Evolutionary conservation across 352 stramenopile species (phyloP), one percentile per base, ranked within the genome.

Genomic region (Globisporangium cederbergense): DNA sequence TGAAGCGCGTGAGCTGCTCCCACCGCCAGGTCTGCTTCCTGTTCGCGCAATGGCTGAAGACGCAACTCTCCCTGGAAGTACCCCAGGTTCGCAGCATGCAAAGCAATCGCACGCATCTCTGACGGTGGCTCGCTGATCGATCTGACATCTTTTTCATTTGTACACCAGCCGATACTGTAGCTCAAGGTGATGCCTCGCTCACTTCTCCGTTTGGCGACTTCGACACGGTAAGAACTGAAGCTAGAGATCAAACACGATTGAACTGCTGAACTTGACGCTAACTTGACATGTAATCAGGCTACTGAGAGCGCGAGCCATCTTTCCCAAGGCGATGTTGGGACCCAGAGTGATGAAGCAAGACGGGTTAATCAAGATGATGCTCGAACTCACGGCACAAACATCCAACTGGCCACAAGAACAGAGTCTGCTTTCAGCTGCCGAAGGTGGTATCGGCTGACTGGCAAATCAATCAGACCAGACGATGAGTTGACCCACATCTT

Each of bases 381-480:
- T 42, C 9, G 36, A 42, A 42, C 36, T 2, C 36, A 42, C 9
- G 36, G 14, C 9, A 42, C 36, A 42, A 11, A 42, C 1, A 14
- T 42, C 36, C 36, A 42, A 14, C 36, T 14, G 20, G 13, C 22
- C 49, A 43, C 60, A 22, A 62, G 9, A 3, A 6, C 25, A 1
- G 56, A 58, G 18, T 30, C 25, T 4, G 16, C 30, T 1, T 73
- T 80, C 45, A 66, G 63, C 20, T 69, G 63, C 47, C 43, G 65
- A 54, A 54, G 70, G 59, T 52, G 68, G 59, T 25, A 64, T 18
- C 42, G 71, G 16, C 28, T 72, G 34, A 72, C 59, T 13, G 65
- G 65, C 16, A 64, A 67, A 32, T 58, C 65, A 8, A 50, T 62
- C 20, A 34, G 22, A 36, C n/a, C 50, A 3, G 58, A 61, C 1